Conservation (phyloP, 371 early-diverging fungal genomes). For the Amoeboaphelidium protococcarum region DNA sequence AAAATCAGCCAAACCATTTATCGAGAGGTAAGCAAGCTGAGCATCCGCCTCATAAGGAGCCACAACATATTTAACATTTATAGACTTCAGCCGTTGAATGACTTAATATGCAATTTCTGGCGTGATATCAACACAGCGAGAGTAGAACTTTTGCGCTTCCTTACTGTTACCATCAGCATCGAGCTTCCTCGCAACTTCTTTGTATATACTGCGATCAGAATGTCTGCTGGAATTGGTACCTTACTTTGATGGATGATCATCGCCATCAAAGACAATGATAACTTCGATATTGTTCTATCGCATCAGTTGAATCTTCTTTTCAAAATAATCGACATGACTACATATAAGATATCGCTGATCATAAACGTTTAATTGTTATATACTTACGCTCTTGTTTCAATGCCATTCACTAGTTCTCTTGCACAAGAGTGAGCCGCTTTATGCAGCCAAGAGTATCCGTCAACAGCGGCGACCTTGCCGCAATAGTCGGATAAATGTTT, state of each 20-base stretch:
- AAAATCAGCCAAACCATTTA: slow-evolving; percentile 36
- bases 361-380: too few species aligned
- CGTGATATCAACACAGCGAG: slow-evolving; percentile 35
- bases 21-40: slow-evolving; percentile 65
- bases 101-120: slow-evolving; percentile 47
- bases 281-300: slow-evolving; percentile 41
- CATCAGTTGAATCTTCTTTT: slow-evolving; percentile 38
- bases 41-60: slow-evolving; percentile 98
- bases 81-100: slow-evolving; percentile 33
- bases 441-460: slow-evolving; percentile 70
- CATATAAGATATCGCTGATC: neutral
- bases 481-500: slow-evolving; percentile 19
- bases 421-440: slow-evolving; percentile 52
- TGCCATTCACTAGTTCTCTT: slow-evolving; percentile 29
- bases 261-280: slow-evolving; percentile 91
- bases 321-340: slow-evolving; percentile 48
- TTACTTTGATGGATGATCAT: slow-evolving; percentile 53
- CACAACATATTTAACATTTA: slow-evolving; percentile 47
- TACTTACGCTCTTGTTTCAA: slow-evolving; percentile 16
- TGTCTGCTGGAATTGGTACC: slow-evolving; percentile 23
- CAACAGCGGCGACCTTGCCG: slow-evolving; percentile 43
- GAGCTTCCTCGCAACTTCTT: slow-evolving; percentile 3
- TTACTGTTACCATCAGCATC: slow-evolving; percentile 25
- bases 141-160: slow-evolving; percentile 40
- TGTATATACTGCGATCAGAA: slow-evolving; percentile 1